Evolutionary conservation across 2,329 filamentous ascomycete genomes (phyloP).

Genomic region (Pseudophaeomoniella oleicola): DNA sequence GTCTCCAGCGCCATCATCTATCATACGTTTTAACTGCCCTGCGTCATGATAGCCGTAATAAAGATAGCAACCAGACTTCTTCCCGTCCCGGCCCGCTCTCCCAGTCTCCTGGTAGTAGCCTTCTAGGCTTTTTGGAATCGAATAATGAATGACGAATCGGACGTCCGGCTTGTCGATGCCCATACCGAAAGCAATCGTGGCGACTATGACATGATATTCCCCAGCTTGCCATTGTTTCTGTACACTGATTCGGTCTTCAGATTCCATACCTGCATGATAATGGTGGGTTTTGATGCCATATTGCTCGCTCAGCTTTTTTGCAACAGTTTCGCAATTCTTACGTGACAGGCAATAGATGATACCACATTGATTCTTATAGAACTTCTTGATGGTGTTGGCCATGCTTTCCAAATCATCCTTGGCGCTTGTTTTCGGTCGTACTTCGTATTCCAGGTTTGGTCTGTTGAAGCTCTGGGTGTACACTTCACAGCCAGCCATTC

Average conservation of each 20-base stretch:
- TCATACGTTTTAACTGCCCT: slow-evolving; percentile 60
- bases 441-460: slow-evolving; percentile 85
- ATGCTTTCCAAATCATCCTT: slow-evolving; percentile 39
- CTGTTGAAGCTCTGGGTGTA: slow-evolving; percentile 94
- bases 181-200: slow-evolving; percentile 98
- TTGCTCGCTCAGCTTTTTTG: slow-evolving; percentile 46
- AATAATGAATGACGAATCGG: slow-evolving; percentile 88
- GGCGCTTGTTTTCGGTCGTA: slow-evolving; percentile 55
- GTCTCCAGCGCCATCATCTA: slow-evolving; percentile 64
- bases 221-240: slow-evolving; percentile 76
- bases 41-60: slow-evolving; percentile 76
- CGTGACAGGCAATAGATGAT: slow-evolving; percentile 90
- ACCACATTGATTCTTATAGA: slow-evolving; percentile 60
- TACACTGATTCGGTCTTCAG: slow-evolving; percentile 52
- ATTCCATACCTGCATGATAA: slow-evolving; percentile 70
- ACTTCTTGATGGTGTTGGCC: slow-evolving; percentile 46
- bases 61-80: slow-evolving; percentile 74
- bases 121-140: slow-evolving; percentile 85
- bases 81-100: slow-evolving; percentile 80
- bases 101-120: slow-evolving; percentile 98
- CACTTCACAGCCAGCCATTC: slow-evolving; percentile 60
- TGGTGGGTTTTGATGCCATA: slow-evolving; percentile 60
- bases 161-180: slow-evolving; percentile 98
- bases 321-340: slow-evolving; percentile 68
- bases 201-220: slow-evolving; percentile 74